A percentile compares a stretch with the other conserved stretches of the same genome.
Evolutionary conservation across 306 rosid species (phyloP).

Genomic region (Casuarina equisetifolia): DNA sequence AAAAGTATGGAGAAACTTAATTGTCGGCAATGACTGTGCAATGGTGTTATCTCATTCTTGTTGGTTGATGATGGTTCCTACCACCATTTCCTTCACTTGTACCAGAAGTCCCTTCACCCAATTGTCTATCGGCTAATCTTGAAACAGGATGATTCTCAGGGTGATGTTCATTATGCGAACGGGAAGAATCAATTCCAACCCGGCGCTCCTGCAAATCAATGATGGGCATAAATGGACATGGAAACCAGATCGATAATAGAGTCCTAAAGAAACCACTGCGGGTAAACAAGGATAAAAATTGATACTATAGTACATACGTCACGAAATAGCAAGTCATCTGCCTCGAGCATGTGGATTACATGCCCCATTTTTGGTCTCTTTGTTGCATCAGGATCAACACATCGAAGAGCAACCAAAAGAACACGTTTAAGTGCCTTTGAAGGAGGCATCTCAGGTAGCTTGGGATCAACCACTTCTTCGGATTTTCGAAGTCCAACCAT

Average conservation of each 20-base stretch:
- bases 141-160: slow-evolving; percentile 38
- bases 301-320: slow-evolving; percentile 50
- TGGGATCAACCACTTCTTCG: slow-evolving; percentile 88
- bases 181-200: slow-evolving; percentile 49
- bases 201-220: slow-evolving; percentile 57
- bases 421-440: slow-evolving; percentile 86
- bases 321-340: slow-evolving; percentile 73
- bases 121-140: slow-evolving; percentile 42
- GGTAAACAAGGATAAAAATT: neutral
- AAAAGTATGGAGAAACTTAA: slow-evolving; percentile 28
- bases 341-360: slow-evolving; percentile 97
- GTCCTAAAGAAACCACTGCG: neutral
- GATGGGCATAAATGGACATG: slow-evolving; percentile 5
- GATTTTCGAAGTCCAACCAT: slow-evolving; percentile 85
- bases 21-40: slow-evolving; percentile 39
- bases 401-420: slow-evolving; percentile 85
- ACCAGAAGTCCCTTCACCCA: slow-evolving; percentile 56
- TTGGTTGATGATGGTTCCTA: slow-evolving; percentile 47
- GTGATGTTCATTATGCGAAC: slow-evolving; percentile 38
- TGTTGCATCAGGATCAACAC: slow-evolving; percentile 93
- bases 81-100: slow-evolving; percentile 55
- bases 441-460: slow-evolving; percentile 81
- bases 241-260: slow-evolving; percentile 18
- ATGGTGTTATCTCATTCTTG: slow-evolving; percentile 52
- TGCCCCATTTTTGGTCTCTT: slow-evolving; percentile 98